phyloP scores from a whole-genome alignment of 129 eudicot genomes.

The Erigeron canadensis region DNA sequence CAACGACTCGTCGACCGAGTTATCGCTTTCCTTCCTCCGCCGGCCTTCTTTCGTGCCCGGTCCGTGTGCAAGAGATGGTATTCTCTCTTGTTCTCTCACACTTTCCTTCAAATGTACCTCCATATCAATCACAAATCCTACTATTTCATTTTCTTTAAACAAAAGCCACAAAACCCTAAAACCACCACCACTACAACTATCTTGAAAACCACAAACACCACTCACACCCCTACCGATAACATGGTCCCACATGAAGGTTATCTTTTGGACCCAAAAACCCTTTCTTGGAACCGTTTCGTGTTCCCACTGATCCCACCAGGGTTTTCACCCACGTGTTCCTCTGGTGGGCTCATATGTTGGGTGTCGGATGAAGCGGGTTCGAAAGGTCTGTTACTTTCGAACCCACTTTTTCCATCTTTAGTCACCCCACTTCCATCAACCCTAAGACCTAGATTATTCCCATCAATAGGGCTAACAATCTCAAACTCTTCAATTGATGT shows the following conservation, averaged over 20 bases:
- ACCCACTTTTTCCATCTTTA: constrained; percentile 55
- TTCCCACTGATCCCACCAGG: constrained; percentile 76
- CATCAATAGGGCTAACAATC: constrained; percentile 66
- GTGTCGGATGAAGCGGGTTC: constrained; percentile 82
- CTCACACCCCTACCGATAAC: neutral
- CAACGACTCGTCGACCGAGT: constrained; percentile 67
- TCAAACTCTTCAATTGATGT: constrained; percentile 70
- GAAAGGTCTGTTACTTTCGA: constrained; percentile 55
- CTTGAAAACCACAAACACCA: constrained; percentile 5
- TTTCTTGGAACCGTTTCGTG: constrained; percentile 57
- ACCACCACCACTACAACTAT: constrained; percentile 25
- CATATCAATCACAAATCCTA: constrained; percentile 60
- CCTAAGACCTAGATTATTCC: constrained; percentile 67
- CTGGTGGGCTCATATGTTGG: constrained; percentile 83
- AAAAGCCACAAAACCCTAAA: constrained; percentile 39
- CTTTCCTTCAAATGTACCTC: constrained; percentile 65
- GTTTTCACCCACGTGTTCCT: constrained; percentile 65
- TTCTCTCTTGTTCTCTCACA: constrained; percentile 63
- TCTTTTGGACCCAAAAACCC: constrained; percentile 64
- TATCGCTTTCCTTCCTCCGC: constrained; percentile 79
- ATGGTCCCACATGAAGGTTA: constrained; percentile 44
- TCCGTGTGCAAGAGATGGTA: constrained; percentile 91
- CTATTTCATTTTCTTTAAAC: constrained; percentile 82
- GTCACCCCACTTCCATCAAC: constrained; percentile 72
- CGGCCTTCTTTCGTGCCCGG: constrained; percentile 76